Conservation (phyloP, 805 yeast genomes). For the Candida endomychidarum region DNA sequence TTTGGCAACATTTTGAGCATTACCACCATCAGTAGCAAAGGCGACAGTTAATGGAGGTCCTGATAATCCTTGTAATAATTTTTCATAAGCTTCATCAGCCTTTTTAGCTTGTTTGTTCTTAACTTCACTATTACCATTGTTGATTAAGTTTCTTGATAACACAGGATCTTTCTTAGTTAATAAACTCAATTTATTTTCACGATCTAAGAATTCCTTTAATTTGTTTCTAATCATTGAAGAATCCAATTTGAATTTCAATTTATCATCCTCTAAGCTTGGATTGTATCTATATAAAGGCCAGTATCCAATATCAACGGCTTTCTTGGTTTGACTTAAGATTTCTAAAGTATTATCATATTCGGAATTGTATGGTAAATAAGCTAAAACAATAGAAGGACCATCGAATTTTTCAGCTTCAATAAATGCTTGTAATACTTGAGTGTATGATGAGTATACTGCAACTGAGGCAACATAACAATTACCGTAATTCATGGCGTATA, state of each 20-base stretch:
- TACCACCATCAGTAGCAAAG: conserved; percentile 91
- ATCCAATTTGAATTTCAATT: conserved; percentile 74
- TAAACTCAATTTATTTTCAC: conserved; percentile 84
- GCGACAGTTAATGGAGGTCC: conserved; percentile 90
- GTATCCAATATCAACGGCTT: conserved; percentile 89
- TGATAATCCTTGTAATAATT: conserved; percentile 78
- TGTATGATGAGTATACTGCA: conserved; percentile 89
- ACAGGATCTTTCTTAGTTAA: conserved; percentile 70
- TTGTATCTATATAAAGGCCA: conserved; percentile 93
- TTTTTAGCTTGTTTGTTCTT: conserved; percentile 58
- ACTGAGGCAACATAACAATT: conserved; percentile 89
- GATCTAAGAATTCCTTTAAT: conserved; percentile 75
- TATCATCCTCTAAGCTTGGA: conserved; percentile 53
- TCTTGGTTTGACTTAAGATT: conserved; percentile 81
- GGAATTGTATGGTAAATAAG: conserved; percentile 74
- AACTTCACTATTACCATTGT: conserved; percentile 58
- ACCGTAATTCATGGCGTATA: conserved; percentile 93
- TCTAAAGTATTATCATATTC: conserved; percentile 70
- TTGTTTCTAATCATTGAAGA: conserved; percentile 79
- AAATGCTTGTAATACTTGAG: conserved; percentile 86
- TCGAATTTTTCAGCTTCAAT: conserved; percentile 85
- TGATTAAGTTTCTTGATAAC: conserved; percentile 69
- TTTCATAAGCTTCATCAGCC: conserved; percentile 75
- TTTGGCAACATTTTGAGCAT: conserved; percentile 79
- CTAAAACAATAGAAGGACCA: conserved; percentile 91